phyloP scores from a whole-genome alignment of 1,284 basidiomycete species.

The Volvariella volvacea region DNA sequence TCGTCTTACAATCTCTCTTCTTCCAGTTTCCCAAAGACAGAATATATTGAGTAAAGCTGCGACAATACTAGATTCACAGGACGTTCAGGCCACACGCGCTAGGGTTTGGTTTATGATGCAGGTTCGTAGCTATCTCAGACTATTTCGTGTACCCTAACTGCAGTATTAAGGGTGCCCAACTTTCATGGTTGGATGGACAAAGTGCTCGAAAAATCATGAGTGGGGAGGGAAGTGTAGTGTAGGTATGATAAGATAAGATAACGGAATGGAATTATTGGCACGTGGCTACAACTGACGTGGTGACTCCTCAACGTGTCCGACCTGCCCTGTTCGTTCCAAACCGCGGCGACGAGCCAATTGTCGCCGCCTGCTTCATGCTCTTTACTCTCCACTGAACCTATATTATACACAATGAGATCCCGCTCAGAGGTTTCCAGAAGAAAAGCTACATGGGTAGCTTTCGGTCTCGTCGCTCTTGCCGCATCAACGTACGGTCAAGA shows the following conservation, averaged over 20 bases:
- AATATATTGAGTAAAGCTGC: no score
- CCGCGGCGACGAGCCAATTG: no score
- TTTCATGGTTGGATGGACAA: background rate
- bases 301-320: background rate
- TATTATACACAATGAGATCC: constrained; percentile 4
- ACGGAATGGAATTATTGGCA: constrained; percentile 3
- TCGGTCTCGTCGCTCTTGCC: constrained; percentile 45
- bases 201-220: background rate
- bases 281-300: constrained; percentile 22
- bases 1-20: constrained; percentile 18
- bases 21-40: background rate
- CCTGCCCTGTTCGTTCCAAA: no score
- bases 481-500: constrained; percentile 26
- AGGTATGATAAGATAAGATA: constrained; percentile 6
- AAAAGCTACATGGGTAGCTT: constrained; percentile 60
- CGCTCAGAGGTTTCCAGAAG: constrained; percentile 27
- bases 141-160: no score
- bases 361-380: no score
- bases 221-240: background rate
- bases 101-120: no score
- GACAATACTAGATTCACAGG: no score
- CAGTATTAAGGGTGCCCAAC: no score
- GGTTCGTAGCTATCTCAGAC: no score
- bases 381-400: constrained; percentile 17
- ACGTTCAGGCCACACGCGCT: no score